These are phyloP conservation scores for Hymenotorrendiella dingleyae DNA, from an alignment of 2,329 filamentous ascomycete genomes.

Conservation along the genomic window DNA sequence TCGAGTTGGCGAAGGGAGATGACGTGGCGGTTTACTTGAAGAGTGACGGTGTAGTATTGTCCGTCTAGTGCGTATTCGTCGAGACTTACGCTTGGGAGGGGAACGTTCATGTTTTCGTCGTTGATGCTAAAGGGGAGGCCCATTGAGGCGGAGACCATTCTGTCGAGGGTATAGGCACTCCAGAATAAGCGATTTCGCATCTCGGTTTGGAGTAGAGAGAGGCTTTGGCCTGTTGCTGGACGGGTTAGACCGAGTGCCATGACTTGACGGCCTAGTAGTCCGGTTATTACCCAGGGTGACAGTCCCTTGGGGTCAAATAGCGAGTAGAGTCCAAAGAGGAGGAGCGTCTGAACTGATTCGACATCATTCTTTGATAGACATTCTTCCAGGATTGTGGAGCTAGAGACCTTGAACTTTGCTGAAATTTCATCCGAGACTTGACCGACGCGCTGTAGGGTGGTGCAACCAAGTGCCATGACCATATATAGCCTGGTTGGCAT, in stretches of 20 bases:
- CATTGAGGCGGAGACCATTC: neutral
- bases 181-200: neutral
- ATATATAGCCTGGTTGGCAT: neutral
- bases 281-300: neutral
- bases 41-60: constrained; percentile 1
- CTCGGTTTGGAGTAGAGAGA: neutral
- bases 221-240: neutral
- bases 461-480: neutral
- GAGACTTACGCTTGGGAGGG: neutral
- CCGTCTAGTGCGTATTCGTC: neutral
- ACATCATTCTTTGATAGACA: neutral
- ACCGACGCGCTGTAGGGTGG: neutral
- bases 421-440: neutral
- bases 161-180: neutral
- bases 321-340: neutral
- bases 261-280: neutral
- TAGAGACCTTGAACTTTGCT: neutral
- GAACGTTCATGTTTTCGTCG: constrained; percentile 1
- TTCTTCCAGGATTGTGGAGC: neutral
- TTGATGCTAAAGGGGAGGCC: neutral
- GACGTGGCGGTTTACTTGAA: neutral
- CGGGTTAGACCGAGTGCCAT: neutral
- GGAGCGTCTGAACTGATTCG: neutral
- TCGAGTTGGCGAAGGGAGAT: neutral
- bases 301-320: neutral